These are phyloP conservation scores for Pythium rhizo-oryzae DNA, from an alignment of 352 stramenopile genomes.

Conservation along the genomic window DNA sequence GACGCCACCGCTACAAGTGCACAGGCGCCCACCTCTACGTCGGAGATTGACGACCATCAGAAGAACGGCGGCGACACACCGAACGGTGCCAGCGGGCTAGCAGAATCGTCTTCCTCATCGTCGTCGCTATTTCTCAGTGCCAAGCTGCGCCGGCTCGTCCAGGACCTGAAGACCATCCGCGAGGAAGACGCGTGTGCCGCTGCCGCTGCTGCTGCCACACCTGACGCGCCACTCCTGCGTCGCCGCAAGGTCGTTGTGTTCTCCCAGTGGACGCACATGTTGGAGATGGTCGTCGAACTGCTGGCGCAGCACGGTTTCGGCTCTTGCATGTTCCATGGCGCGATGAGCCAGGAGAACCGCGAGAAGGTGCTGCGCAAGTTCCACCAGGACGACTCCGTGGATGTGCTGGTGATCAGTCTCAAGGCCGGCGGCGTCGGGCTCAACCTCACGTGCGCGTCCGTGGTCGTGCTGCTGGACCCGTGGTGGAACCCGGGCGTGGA, in stretches of 20 bases:
- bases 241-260: slow-evolving; percentile 90
- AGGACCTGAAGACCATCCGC: slow-evolving; percentile 65
- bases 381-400: slow-evolving; percentile 44
- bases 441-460: slow-evolving; percentile 89
- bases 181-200: slow-evolving; percentile 39
- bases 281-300: slow-evolving; percentile 76
- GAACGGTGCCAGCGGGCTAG: background rate
- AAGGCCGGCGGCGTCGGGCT: slow-evolving; percentile 90
- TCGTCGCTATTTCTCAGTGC: slow-evolving; percentile 56
- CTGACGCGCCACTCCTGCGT: slow-evolving; percentile 24
- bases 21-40: background rate
- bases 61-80: too few relatives aligned
- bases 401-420: slow-evolving; percentile 88
- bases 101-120: too few relatives aligned
- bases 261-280: slow-evolving; percentile 90
- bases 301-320: slow-evolving; percentile 53
- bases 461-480: slow-evolving; percentile 90
- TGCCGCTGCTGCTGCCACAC: background rate
- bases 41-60: background rate
- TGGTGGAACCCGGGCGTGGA: slow-evolving; percentile 96
- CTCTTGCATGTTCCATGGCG: slow-evolving; percentile 76
- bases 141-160: slow-evolving; percentile 70
- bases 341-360: slow-evolving; percentile 65
- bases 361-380: slow-evolving; percentile 77
- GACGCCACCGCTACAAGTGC: slow-evolving; percentile 1